Percentiles rank a stretch among this genome's conserved stretches.
Evolutionary conservation across 306 rosid genomes (phyloP).

Genomic region (Prosopis cineraria): DNA sequence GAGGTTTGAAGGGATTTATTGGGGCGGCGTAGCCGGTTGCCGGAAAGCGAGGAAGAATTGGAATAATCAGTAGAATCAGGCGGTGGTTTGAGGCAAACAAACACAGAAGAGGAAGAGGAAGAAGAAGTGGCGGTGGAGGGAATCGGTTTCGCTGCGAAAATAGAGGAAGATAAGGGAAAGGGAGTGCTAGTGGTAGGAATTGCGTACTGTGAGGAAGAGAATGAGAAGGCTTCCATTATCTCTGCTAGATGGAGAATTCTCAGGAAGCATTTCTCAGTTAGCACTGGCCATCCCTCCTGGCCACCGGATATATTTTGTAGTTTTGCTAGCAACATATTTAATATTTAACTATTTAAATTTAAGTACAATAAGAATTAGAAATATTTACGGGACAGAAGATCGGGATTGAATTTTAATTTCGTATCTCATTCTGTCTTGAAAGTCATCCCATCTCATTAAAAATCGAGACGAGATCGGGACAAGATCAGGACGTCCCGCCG

Average conservation of each 20-base stretch:
- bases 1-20: conserved; percentile 51
- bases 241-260: not conserved
- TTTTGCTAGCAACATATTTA: too few species aligned
- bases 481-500: too few species aligned
- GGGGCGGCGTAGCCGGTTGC: conserved; percentile 69
- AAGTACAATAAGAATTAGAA: too few species aligned
- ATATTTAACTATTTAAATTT: too few species aligned
- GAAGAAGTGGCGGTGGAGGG: not conserved
- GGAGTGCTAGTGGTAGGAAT: conserved; percentile 31
- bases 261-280: not conserved
- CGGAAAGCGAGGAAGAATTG: conserved; percentile 34
- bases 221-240: conserved; percentile 65
- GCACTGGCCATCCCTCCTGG: not conserved
- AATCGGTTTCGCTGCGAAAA: conserved; percentile 7
- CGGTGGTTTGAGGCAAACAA: conserved; percentile 53
- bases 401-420: too few species aligned
- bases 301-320: too few species aligned
- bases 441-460: too few species aligned
- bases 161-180: conserved; percentile 29
- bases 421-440: too few species aligned
- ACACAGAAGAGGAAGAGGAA: conserved; percentile 34
- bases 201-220: conserved; percentile 48
- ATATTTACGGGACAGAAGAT: too few species aligned
- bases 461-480: too few species aligned
- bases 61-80: conserved; percentile 41